Conservation (phyloP, 768 basidiomycete species). For the Leccinellum albellum region DNA sequence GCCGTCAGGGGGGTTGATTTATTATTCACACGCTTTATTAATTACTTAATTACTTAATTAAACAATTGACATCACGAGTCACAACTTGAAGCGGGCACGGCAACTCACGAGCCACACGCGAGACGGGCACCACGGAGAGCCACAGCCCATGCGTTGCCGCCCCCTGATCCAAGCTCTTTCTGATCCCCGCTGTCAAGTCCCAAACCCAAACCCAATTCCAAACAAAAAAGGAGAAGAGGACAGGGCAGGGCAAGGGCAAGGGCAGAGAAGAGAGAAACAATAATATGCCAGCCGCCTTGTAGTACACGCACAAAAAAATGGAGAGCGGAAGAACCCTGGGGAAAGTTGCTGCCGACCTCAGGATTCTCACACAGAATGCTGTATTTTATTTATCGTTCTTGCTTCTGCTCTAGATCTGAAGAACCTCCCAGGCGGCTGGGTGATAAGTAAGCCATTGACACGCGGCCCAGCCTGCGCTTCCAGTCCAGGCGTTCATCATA, state of each 20-base stretch:
- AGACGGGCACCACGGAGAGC: background rate
- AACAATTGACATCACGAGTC: too few species aligned
- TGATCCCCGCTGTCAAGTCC: background rate
- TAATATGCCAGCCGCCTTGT: background rate
- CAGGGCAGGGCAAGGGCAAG: background rate
- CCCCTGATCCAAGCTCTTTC: background rate
- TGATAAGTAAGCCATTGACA: too few species aligned
- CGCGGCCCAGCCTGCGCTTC: background rate
- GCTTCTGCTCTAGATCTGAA: background rate
- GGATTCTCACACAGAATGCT: background rate
- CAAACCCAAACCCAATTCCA: background rate
- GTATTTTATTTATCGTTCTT: background rate
- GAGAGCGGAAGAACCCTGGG: background rate
- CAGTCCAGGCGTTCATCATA: background rate
- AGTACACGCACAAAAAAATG: background rate
- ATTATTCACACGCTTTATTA: background rate
- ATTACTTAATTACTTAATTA: too few species aligned
- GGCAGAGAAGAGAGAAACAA: background rate
- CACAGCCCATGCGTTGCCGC: background rate
- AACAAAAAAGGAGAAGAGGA: background rate
- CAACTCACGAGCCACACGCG: too few species aligned
- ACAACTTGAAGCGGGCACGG: background rate
- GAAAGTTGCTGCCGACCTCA: background rate
- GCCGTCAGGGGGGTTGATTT: background rate
- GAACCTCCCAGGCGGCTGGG: background rate